Evolutionary conservation across 371 early-diverging fungal species (phyloP), one percentile per base, ranked within the genome.

Genomic region (Mucor mucedo): DNA sequence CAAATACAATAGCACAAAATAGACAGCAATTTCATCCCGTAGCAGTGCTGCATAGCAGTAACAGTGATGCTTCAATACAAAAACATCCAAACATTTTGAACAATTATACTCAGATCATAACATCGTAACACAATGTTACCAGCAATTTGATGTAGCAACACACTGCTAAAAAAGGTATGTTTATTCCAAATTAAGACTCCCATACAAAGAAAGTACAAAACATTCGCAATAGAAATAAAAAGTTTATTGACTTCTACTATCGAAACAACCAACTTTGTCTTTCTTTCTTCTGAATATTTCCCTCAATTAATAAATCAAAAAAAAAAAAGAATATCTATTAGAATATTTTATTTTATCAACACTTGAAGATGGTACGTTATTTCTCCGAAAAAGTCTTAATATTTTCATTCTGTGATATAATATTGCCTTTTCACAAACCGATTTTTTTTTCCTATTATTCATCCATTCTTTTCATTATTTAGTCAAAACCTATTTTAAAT

Each of bases 281-380:
- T 50, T 49, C 55, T 29, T 39, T 55, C 52, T 52, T 32, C 13
- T 41, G 52, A 57, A 32, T 39, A 2, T 38, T 61, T 45, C 30
- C 30, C 30, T 41, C n/a, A 33, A 21, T 16, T 39, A 11, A 41
- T 35, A 42, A 8, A 4, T 16, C 40, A 55, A 7, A 6, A 28
- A 55, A 40, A 28, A 38, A 30, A 49, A 30, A 8, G 29, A 28
- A 49, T 1, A 16, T 49, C 16, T 55, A 45, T 30, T 16, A 28
- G 2, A 16, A 35, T 21, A 21, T 21, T 21, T 21, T 21, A 21
- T 21, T 21, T 21, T 21, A 21, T 35, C 35, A 35, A 8, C 8
- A 35, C 35, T 35, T 35, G 35, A 35, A 35, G 35, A 65, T 65
- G 65, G 65, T 65, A 49, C 45, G 60, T 65, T 58, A 59, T 65